Evolutionary conservation across 2,329 filamentous ascomycete genomes (phyloP), one percentile per base, ranked within the genome.

Genomic region (Sporothrix sp.): DNA sequence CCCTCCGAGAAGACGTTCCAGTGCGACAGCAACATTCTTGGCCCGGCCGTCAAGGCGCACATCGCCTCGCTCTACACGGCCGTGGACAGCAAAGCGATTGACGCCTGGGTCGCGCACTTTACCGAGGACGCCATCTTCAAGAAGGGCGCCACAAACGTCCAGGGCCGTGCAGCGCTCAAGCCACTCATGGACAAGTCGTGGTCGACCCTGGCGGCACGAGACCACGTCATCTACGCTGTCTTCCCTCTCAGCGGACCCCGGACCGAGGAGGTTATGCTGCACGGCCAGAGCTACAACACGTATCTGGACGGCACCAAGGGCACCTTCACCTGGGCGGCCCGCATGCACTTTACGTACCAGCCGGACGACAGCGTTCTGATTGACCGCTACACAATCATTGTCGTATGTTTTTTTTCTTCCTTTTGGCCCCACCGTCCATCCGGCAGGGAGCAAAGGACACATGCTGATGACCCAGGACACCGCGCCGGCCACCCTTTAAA

Each of bases 281-380:
- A 55, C 16, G 53, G 53, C 21, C 50, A 36, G 25, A 55, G 53
- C 53, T 38, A 53, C 42, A 55, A 55, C 44, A 23, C 45, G 13
- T 48, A 18, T 47, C 48, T 50, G 32, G 43, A 28, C 1, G 53
- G 53, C 37, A 50, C 50, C 11, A 43, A 21, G 27, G 20, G 25
- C 11, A 55, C 53, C n/a, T 55, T 55, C 42, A 55, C 53, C 14
- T 55, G 53, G 53, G 53, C 53, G 2, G 53, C 53, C 7, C 46
- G 53, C 20, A 50, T 51, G 53, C 53, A 55, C 43, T 55, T 55
- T 16, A 38, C 28, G 6, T 38, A 40, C 16, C 35, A 25, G 1
- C 43, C 42, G 20, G 53, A 47, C 23, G 38, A 35, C 10, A 47
- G 39, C 14, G 53, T 53, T n/a, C 23, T 55, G 32, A 55, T 55